Evolutionary conservation across 1,284 basidiomycete genomes (phyloP).

Genomic region (Tylopilus sp.): DNA sequence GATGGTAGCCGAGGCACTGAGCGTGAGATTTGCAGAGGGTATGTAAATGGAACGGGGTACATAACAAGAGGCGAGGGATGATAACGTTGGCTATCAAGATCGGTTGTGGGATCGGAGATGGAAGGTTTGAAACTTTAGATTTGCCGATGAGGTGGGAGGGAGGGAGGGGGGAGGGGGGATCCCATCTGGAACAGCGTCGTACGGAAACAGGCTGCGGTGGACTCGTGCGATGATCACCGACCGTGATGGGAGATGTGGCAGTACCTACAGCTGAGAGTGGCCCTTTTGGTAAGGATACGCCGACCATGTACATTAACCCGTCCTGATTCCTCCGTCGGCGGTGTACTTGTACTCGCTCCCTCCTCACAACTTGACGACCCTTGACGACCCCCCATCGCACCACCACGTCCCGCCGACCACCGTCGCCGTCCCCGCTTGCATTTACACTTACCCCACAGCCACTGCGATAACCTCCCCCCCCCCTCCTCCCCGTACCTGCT

Average conservation of each 20-base stretch:
- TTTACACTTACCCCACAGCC: conserved; percentile 34
- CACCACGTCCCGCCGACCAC: too few species aligned
- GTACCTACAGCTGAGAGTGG: conserved; percentile 26
- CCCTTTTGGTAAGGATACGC: conserved; percentile 32
- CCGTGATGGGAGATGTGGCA: conserved; percentile 23
- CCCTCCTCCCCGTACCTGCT: too few species aligned
- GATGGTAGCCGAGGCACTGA: neutral
- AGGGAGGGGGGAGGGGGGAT: too few species aligned
- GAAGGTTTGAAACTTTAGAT: conserved; percentile 34
- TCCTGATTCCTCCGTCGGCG: conserved; percentile 2
- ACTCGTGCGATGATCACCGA: conserved; percentile 31
- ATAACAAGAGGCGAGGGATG: conserved; percentile 26
- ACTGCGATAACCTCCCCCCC: conserved; percentile 32
- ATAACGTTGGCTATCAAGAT: conserved; percentile 35
- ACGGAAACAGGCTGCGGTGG: neutral
- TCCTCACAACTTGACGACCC: conserved; percentile 33
- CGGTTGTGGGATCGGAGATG: conserved; percentile 33
- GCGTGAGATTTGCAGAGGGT: conserved; percentile 29
- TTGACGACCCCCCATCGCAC: conserved; percentile 32
- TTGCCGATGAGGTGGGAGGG: too few species aligned
- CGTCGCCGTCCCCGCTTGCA: conserved; percentile 1
- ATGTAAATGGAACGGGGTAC: conserved; percentile 22
- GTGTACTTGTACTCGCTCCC: too few species aligned
- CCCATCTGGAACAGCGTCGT: conserved; percentile 6
- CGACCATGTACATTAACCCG: conserved; percentile 25